These are phyloP conservation scores for Friedmanniomyces simplex DNA, from an alignment of 495 filamentous ascomycete genomes.

Conservation along the genomic window DNA sequence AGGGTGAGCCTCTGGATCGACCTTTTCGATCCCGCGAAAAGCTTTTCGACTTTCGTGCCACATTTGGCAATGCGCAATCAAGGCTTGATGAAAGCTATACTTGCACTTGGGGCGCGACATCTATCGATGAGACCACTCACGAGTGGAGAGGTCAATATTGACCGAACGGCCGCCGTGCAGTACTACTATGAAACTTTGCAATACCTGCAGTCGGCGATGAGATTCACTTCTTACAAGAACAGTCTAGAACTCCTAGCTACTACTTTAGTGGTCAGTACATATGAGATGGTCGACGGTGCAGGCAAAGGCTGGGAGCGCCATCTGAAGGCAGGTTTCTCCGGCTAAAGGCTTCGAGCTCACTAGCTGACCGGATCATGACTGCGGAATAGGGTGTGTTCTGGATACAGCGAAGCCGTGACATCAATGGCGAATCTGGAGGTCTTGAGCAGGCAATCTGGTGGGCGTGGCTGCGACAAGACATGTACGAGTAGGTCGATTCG, in stretches of 20 bases:
- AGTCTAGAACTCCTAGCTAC: constrained; percentile 31
- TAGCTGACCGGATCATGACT: too few species aligned
- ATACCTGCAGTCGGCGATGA: constrained; percentile 29
- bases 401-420: constrained; percentile 33
- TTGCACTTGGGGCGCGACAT: constrained; percentile 26
- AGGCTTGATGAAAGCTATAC: constrained; percentile 28
- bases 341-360: too few species aligned
- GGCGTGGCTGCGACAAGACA: constrained; percentile 31
- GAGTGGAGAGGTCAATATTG: constrained; percentile 1
- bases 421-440: constrained; percentile 30
- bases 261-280: constrained; percentile 28
- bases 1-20: constrained; percentile 22
- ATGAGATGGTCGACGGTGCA: constrained; percentile 25
- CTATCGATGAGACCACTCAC: constrained; percentile 12
- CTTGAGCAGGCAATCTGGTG: constrained; percentile 33
- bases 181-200: constrained; percentile 34
- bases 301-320: constrained; percentile 32
- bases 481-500: too few species aligned
- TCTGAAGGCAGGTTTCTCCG: constrained; percentile 22
- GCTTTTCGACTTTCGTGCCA: constrained; percentile 27
- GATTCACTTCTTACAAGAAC: constrained; percentile 27
- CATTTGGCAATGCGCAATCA: constrained; percentile 25
- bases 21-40: constrained; percentile 24
- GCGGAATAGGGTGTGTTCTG: constrained; percentile 29
- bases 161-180: constrained; percentile 25